Evolutionary conservation across 139 green algal genomes (phyloP), one percentile per base, ranked within the genome.

Genomic region (Nannochloris sp.): DNA sequence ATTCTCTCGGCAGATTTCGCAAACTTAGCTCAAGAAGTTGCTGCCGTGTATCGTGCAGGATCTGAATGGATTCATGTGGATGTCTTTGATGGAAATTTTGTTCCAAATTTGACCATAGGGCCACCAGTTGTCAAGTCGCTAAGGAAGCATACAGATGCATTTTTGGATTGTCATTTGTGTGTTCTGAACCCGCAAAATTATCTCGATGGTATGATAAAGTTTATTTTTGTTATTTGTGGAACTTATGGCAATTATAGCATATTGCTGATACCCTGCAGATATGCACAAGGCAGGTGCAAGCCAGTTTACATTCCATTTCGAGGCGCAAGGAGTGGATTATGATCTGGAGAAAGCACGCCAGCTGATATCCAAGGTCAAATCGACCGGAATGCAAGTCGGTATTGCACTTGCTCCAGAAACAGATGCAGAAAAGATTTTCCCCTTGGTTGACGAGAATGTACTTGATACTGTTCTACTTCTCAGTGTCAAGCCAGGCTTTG

Each of bases 221-320:
- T 23, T 23, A 40, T 40, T 13, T 40, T 40, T 40, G 30, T 36
- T 40, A 6, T 4, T 40, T 40, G 33, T 40, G 11, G 14, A 62
- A 56, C n/a, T 20, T 53, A 8, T 28, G 16, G 46, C 17, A 53
- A 53, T 28, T 53, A 6, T 20, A 53, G 46, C 46, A 3, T 1
- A 23, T 20, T 20, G 10, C 5, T 23, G 4, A 23, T 60, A 73
- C 79, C 43, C n/a, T 53, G 46, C 46, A 53, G 46, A 53, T 23
- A 86, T 90, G 65, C 76, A 75, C 9, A 73, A 82, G 56, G 88
- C 88, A 5, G 91, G 90, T 10, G 90, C 89, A 4, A 67, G 81
- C 61, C 88, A 88, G 75, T 91, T 91, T 75, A 96, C 88, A 0
- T 97, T 97, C 78, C 91, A 97, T 63, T 62, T 96, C 13, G 91